These are phyloP conservation scores for Phytophthora kernoviae DNA, from an alignment of 352 stramenopile species.

Conservation along the genomic window DNA sequence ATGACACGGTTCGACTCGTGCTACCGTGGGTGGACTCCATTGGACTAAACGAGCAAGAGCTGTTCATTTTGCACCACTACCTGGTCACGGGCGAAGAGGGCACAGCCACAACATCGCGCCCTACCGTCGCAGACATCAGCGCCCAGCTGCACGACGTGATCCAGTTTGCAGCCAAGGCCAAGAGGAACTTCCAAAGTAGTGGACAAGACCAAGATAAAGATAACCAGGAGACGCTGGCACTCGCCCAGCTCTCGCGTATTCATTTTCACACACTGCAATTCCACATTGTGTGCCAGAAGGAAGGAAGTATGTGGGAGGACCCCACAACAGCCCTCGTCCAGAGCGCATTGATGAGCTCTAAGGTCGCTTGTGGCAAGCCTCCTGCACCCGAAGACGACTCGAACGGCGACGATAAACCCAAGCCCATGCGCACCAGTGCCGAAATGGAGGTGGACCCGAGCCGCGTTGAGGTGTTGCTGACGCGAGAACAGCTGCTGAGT, in stretches of 20 bases:
- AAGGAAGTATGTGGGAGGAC: constrained; percentile 67
- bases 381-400: constrained; percentile 29
- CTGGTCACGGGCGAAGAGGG: constrained; percentile 74
- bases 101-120: constrained; percentile 75
- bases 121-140: constrained; percentile 75
- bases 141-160: constrained; percentile 77
- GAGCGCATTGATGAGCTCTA: constrained; percentile 82
- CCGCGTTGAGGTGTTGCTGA: constrained; percentile 71
- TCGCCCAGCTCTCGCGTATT: constrained; percentile 75
- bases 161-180: constrained; percentile 53
- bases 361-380: constrained; percentile 76
- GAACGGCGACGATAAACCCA: constrained; percentile 15
- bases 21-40: constrained; percentile 83
- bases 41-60: constrained; percentile 84
- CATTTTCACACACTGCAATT: constrained; percentile 90
- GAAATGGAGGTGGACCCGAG: constrained; percentile 77
- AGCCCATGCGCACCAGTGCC: constrained; percentile 52
- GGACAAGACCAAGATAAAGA: constrained; percentile 23
- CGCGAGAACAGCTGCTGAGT: constrained; percentile 60
- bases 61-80: constrained; percentile 85
- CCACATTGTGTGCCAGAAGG: constrained; percentile 83
- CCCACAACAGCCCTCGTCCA: constrained; percentile 74
- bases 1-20: constrained; percentile 79
- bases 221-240: constrained; percentile 38
- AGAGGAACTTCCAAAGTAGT: constrained; percentile 43